Base-by-base conservation (phyloP, 352 stramenopile species). In the Phytophthora sp. region DNA sequence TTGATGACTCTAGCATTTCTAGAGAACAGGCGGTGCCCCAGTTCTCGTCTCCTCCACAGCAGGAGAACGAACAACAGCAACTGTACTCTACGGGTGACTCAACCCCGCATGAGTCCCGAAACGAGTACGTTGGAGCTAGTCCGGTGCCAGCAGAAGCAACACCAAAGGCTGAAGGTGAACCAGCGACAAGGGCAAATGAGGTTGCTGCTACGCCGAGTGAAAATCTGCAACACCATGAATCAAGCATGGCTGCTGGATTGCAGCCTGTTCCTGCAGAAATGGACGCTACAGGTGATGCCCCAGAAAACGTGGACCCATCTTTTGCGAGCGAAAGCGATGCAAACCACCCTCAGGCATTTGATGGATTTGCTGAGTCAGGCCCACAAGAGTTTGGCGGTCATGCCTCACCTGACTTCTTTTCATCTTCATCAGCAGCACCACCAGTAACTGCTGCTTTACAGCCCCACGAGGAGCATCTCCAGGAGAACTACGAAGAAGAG, bases 401-500 rank as follows among this genome's bases (percentile, higher is more conserved):
- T 11, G 18, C 32, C 6, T 63, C 73, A 12, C 76, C 76, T 6
- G 56, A 76, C 24, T 79, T 82, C 42, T 85, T 84, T 54, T 74
- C 73, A 3, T 73, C 66, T n/a, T 30, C 63, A 20, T 26, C 24
- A 44, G 24, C 63, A 26, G 42, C 49, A 20, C 57, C 71, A n/a
- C 62, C 78, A 21, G 37, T 54, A 48, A 30, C 61, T 18, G 32
- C 48, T n/a, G n/a, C n/a, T n/a, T n/a, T n/a, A n/a, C n/a, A n/a
- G n/a, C n/a, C n/a, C n/a, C 52, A 58, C 49, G 46, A 55, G 20
- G 18, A 60, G 61, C 57, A 63, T 44, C 63, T 57, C 15, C 39
- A 59, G 17, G 45, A 62, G 21, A 41, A 32, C 5, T 42, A 42
- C 35, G 35, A n/a, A 24, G 6, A 42, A n/a, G 35, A 42, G 17